A percentile compares a stretch with the other conserved stretches of the same genome.
These are phyloP conservation scores for Cryphonectria nitschkei DNA, from an alignment of 2,329 filamentous ascomycete genomes.

Conservation along the genomic window DNA sequence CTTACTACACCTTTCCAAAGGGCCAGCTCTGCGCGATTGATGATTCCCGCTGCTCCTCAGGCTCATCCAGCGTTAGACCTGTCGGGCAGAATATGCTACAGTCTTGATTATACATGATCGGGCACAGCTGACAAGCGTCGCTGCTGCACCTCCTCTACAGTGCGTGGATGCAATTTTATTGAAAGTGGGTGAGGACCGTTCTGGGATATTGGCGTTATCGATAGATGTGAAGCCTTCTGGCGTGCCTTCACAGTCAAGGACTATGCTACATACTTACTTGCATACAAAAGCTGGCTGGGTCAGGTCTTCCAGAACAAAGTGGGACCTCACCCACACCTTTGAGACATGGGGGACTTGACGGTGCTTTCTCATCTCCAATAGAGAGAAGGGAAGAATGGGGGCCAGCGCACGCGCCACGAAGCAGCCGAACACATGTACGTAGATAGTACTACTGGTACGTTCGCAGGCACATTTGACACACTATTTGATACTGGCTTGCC, in stretches of 20 bases:
- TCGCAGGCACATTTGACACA: background rate
- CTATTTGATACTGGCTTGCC: background rate
- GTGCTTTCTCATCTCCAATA: background rate
- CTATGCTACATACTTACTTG: no score
- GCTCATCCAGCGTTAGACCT: background rate
- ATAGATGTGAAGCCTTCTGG: background rate
- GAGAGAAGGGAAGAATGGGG: background rate
- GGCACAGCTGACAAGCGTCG: background rate
- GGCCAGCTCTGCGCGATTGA: no score
- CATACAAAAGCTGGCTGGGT: background rate
- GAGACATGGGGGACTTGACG: background rate
- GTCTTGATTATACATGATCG: background rate
- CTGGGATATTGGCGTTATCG: background rate
- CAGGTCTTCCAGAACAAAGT: conserved; percentile 7
- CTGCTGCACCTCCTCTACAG: background rate
- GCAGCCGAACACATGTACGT: background rate
- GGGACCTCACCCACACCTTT: background rate
- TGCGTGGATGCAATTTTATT: background rate
- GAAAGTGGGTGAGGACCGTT: background rate
- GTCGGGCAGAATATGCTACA: background rate
- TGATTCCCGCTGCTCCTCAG: no score
- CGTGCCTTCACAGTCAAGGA: background rate
- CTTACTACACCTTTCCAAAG: no score
- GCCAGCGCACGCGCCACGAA: background rate
- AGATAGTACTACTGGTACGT: background rate